Evolutionary conservation across 1,284 basidiomycete genomes (phyloP), one percentile per base, ranked within the genome.

Genomic region (Cystobasidium slooffiae): DNA sequence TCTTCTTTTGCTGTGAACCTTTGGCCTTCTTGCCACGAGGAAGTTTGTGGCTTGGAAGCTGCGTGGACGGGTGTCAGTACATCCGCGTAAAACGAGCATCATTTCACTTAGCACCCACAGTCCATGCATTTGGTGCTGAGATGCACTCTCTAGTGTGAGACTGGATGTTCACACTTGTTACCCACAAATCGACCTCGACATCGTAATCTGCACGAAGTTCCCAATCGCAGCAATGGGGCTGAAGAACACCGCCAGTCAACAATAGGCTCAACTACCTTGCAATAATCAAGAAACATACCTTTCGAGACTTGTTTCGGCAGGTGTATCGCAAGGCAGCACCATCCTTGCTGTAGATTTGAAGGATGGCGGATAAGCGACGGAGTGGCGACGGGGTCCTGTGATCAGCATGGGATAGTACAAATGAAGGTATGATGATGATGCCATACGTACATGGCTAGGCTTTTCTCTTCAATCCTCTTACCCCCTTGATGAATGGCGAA

Each of bases 151-250:
- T 24, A 7, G 56, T 41, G 18, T 58, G 56, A 3, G 31, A 18
- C 37, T 58, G 56, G 5, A 41, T 3, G 37, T 58, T 58, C 8
- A 41, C 56, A 6, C 6, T n/a, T 4, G 43, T 18, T 5, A 58
- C 37, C 37, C 56, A 58, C 16, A 39, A n/a, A 3, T 14, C 56
- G 10, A 39, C 31, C 9, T 58, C 56, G 37, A 8, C 37, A 5
- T 9, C 18, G 20, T 58, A 41, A 39, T 58, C 18, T 16, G 56
- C 56, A 9, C 56, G 31, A 22, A 58, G 7, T 16, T 58, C 10
- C 56, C 56, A 58, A n/a, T 41, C 31, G 31, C 56, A 41, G 18
- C 6, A 41, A 18, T 58, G 56, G 3, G 56, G 56, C 56, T 58
- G 31, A 41, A 3, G n/a, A n/a, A 18, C 7, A 5, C n/a, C 7